Evolutionary conservation across 2,329 filamentous ascomycete species (phyloP).

Genomic region (Boeremia exigua): DNA sequence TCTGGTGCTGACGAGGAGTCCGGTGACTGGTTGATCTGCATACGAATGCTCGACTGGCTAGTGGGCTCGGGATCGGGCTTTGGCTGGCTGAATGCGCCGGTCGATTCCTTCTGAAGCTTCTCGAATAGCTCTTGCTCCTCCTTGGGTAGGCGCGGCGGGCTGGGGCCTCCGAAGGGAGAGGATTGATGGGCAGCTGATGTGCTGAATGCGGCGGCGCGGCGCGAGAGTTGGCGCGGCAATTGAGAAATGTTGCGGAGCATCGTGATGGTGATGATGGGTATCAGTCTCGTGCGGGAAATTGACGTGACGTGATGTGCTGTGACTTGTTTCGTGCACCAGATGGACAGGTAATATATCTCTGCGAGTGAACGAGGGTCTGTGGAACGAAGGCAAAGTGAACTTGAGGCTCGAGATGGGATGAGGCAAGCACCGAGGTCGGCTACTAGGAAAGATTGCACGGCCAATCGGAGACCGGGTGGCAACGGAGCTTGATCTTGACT

Average conservation of each 20-base stretch:
- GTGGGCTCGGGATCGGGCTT: slow-evolving; percentile 45
- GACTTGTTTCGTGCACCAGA: neutral
- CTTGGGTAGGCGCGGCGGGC: slow-evolving; percentile 85
- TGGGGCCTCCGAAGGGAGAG: slow-evolving; percentile 57
- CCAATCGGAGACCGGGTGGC: slow-evolving; percentile 35
- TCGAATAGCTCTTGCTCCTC: slow-evolving; percentile 92
- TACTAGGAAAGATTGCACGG: neutral
- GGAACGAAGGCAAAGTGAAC: slow-evolving; percentile 1
- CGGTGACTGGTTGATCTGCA: slow-evolving; percentile 45
- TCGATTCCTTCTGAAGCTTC: slow-evolving; percentile 78
- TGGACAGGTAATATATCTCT: neutral
- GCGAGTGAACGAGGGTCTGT: neutral
- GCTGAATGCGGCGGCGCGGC: slow-evolving; percentile 23
- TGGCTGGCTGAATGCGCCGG: slow-evolving; percentile 76
- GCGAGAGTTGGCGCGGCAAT: slow-evolving; percentile 38
- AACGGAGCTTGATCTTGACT: slow-evolving; percentile 14
- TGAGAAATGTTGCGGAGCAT: slow-evolving; percentile 26
- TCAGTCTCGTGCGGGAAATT: neutral
- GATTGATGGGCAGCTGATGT: slow-evolving; percentile 12
- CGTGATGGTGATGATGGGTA: slow-evolving; percentile 2
- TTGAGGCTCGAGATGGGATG: neutral
- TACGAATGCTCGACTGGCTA: slow-evolving; percentile 44
- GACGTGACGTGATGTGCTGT: neutral
- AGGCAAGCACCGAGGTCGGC: slow-evolving; percentile 13
- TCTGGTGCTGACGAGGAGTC: slow-evolving; percentile 11